Percentiles rank a stretch among this genome's conserved stretches.
These are phyloP conservation scores for Annona cherimola DNA, from an alignment of 164 flowering plant species.

Conservation along the genomic window DNA sequence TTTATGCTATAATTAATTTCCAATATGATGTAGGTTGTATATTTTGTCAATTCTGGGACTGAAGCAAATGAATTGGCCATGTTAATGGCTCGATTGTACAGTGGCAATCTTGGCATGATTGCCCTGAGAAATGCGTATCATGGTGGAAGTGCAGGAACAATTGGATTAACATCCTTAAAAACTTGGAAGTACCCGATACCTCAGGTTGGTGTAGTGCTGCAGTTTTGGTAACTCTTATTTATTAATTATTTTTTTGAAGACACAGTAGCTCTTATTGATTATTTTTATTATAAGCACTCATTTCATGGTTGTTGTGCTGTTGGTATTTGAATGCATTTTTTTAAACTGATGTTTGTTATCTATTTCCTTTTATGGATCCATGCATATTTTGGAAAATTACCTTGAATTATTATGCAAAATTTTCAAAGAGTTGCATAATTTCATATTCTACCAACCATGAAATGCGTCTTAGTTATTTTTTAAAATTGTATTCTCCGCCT, in stretches of 20 bases:
- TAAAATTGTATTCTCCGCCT: not conserved
- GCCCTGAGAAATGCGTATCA: conserved; percentile 98
- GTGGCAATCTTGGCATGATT: conserved; percentile 81
- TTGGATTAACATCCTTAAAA: conserved; percentile 84
- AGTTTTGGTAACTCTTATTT: not conserved
- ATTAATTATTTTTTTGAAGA: too few relatives aligned
- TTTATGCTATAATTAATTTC: not conserved
- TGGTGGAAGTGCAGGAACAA: conserved; percentile 84
- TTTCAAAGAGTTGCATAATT: not conserved
- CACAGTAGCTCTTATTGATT: not conserved
- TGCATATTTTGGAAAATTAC: not conserved
- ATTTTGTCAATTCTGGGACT: conserved; percentile 90
- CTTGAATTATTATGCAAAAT: too few relatives aligned
- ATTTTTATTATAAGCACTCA: not conserved
- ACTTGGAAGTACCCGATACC: conserved; percentile 98
- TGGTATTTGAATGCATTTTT: not conserved
- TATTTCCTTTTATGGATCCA: not conserved
- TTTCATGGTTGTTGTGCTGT: not conserved
- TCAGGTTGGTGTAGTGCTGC: conserved; percentile 48
- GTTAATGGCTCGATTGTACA: conserved; percentile 93
- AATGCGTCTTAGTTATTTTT: not conserved
- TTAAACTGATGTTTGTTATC: not conserved
- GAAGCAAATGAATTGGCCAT: conserved; percentile 98
- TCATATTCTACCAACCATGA: not conserved
- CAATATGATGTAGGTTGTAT: conserved; percentile 63